These are phyloP conservation scores for Camillea tinctor DNA, from an alignment of 2,329 filamentous ascomycete species.

Conservation along the genomic window DNA sequence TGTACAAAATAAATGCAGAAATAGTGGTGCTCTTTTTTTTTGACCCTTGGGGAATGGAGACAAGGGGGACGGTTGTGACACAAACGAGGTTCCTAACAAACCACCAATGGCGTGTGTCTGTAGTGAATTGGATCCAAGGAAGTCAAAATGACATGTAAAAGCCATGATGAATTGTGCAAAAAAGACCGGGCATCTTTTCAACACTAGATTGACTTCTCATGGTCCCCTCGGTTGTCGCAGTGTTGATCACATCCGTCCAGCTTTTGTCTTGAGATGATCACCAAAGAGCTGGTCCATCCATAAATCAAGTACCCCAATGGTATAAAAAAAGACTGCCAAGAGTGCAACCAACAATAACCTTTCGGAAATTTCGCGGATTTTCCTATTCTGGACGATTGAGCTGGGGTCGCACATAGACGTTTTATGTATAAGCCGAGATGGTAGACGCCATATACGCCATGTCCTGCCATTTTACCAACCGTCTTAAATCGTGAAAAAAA, in stretches of 20 bases:
- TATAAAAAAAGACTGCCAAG: background rate
- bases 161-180: background rate
- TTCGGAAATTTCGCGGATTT: background rate
- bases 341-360: background rate
- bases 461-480: background rate
- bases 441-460: background rate
- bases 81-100: background rate
- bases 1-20: background rate
- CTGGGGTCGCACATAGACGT: background rate
- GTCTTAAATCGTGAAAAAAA: background rate
- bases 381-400: background rate
- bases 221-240: background rate
- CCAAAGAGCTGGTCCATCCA: background rate
- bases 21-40: background rate
- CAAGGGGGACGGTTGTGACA: background rate
- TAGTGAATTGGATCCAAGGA: background rate
- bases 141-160: background rate
- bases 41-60: background rate
- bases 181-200: background rate
- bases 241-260: background rate
- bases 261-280: background rate
- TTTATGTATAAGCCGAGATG: background rate
- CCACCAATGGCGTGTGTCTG: background rate
- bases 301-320: background rate
- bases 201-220: background rate